phyloP scores from a whole-genome alignment of 306 rosid genomes.

The Prunus mira region DNA sequence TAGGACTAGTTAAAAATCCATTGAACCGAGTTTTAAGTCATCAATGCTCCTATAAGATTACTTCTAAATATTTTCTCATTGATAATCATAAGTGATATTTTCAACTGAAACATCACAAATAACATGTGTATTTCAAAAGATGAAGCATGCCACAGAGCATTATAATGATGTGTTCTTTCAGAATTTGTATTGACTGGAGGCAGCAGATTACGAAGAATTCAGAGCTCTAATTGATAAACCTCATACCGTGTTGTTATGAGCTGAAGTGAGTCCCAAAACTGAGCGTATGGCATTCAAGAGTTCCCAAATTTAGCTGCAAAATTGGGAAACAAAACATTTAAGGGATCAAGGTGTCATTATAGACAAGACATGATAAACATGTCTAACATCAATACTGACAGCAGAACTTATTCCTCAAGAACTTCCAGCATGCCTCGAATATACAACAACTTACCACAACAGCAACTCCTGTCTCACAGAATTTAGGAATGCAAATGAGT shows the following conservation, averaged over 20 bases:
- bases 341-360: background rate
- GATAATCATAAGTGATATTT: background rate
- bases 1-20: background rate
- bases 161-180: background rate
- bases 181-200: background rate
- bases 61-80: background rate
- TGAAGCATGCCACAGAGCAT: background rate
- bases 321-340: background rate
- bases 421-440: background rate
- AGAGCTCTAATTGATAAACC: background rate
- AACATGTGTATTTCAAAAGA: background rate
- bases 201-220: background rate
- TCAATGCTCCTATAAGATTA: background rate
- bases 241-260: slow-evolving; percentile 23
- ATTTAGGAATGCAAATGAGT: slow-evolving; percentile 79
- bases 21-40: background rate
- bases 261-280: slow-evolving; percentile 67
- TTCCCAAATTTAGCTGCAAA: slow-evolving; percentile 77
- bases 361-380: background rate
- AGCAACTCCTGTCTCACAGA: slow-evolving; percentile 80
- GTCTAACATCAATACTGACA: background rate
- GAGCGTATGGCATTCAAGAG: slow-evolving; percentile 79
- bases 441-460: slow-evolving; percentile 66
- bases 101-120: background rate
- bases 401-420: background rate